A percentile compares a stretch with the other conserved stretches of the same genome.
Conservation (phyloP, 805 yeast species). For the Wickerhamia fluorescens region DNA sequence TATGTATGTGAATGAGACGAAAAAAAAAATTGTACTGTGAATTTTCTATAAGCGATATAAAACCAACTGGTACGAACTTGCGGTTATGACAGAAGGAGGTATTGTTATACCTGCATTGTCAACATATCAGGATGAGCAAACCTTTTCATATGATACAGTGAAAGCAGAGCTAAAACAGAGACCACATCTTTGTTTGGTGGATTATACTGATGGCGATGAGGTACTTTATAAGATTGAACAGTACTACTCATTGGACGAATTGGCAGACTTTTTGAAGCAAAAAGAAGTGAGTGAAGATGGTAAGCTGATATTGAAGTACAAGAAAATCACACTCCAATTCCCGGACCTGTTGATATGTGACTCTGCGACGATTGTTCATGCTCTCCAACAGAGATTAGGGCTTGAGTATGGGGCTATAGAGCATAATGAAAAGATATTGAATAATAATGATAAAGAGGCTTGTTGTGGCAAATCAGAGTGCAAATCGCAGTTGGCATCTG, state of each 20-base stretch:
- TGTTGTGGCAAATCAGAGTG: not conserved
- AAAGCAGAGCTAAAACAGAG: constrained; percentile 16
- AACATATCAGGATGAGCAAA: constrained; percentile 59
- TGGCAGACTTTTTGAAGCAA: constrained; percentile 33
- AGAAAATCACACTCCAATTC: constrained; percentile 74
- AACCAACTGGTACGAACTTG: no score
- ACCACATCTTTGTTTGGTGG: constrained; percentile 17
- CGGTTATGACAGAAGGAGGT: not conserved
- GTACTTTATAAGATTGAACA: constrained; percentile 23
- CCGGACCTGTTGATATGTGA: constrained; percentile 79
- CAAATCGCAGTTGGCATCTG: not conserved
- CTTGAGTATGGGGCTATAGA: no score
- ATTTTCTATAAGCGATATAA: no score
- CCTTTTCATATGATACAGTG: constrained; percentile 43
- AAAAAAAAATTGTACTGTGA: no score
- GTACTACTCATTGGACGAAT: constrained; percentile 50
- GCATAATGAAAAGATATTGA: not conserved
- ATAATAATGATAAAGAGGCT: not conserved
- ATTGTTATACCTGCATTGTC: constrained; percentile 51
- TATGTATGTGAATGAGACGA: no score
- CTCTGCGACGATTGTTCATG: constrained; percentile 61
- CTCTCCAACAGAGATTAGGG: constrained; percentile 37
- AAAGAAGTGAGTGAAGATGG: constrained; percentile 14
- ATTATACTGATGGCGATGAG: constrained; percentile 12
- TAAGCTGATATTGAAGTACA: constrained; percentile 22